Evolutionary conservation across 1,139 yeast genomes (phyloP), one percentile per base, ranked within the genome.

Genomic region (Yamadazyma blattariae): DNA sequence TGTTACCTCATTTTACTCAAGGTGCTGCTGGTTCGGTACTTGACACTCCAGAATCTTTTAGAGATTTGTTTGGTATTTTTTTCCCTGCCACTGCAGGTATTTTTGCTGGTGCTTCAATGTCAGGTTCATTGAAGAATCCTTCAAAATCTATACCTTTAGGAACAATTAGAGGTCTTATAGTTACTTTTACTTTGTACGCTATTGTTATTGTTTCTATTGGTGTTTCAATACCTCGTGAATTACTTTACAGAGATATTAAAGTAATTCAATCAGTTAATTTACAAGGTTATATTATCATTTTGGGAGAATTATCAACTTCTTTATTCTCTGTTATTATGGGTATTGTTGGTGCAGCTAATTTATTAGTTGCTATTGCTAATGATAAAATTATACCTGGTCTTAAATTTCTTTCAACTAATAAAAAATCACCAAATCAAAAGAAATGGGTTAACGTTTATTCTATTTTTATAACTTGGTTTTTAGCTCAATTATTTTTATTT

Each of bases 61-160:
- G 82, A 39, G 84, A 86, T 54, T 61, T 92, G 46, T 92, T 92
- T 72, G 97, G 97, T 3, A 86, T 92, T 35, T 87, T 92, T 57
- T 92, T 92, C 65, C 97, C 98, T 11, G 96, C 98, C 1, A 90
- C 97, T 0, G 96, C 97, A 2, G 98, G 98, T 40, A 90, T 92
- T 28, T 84, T 90, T 57, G 97, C 98, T 1, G 98, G 98, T n/a
- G 97, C 97, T 1, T 85, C 95, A 12, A 92, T 92, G 97, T 88
- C 96, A 30, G 97, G 98, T n/a, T 96, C 89, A 48, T 68, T 92
- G 42, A 67, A 76, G 40, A 79, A 74, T 39, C 98, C 98, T 0
- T 86, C 96, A 0, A 79, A 75, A 47, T 80, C 95, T 1, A 92
- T 92, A 36, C 97, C 98, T 0, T 71, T 73, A 41, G 98, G 98